phyloP scores from a whole-genome alignment of 176 grass and related monocot genomes.

The Thalia dealbata region DNA sequence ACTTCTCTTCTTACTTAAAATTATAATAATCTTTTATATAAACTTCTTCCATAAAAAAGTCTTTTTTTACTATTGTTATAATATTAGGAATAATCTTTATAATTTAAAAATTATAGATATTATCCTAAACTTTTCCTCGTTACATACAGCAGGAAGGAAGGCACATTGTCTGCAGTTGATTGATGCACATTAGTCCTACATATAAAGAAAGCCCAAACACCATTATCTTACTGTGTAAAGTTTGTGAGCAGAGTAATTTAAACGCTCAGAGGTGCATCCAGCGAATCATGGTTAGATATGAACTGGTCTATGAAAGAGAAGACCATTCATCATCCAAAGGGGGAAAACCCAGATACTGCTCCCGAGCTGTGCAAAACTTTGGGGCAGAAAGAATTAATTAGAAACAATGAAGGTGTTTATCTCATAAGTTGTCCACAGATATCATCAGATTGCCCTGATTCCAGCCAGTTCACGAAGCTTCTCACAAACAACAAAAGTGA shows the following conservation, averaged over 20 bases:
- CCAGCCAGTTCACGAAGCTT: conserved; percentile 60
- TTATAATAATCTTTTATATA: too few relatives aligned
- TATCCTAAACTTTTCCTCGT: too few relatives aligned
- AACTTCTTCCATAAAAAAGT: too few relatives aligned
- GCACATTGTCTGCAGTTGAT: too few relatives aligned
- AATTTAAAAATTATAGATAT: too few relatives aligned
- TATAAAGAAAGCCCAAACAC: background rate
- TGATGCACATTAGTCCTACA: too few relatives aligned
- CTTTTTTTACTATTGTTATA: too few relatives aligned
- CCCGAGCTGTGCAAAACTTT: background rate
- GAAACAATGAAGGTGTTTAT: background rate
- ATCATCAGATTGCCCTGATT: conserved; percentile 51
- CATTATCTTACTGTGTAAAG: background rate
- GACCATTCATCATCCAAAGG: background rate
- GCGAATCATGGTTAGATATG: background rate
- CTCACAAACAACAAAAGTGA: conserved; percentile 79
- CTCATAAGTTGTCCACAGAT: background rate
- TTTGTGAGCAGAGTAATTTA: background rate
- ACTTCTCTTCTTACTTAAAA: too few relatives aligned
- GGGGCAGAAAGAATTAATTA: background rate
- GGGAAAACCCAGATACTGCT: background rate
- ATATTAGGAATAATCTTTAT: too few relatives aligned
- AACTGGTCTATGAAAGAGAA: background rate
- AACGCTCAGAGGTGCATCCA: background rate
- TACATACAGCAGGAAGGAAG: too few relatives aligned